Evolutionary conservation across 176 grass and related monocot species (phyloP), one percentile per base, ranked within the genome.

Genomic region (Cymbopogon citratus): DNA sequence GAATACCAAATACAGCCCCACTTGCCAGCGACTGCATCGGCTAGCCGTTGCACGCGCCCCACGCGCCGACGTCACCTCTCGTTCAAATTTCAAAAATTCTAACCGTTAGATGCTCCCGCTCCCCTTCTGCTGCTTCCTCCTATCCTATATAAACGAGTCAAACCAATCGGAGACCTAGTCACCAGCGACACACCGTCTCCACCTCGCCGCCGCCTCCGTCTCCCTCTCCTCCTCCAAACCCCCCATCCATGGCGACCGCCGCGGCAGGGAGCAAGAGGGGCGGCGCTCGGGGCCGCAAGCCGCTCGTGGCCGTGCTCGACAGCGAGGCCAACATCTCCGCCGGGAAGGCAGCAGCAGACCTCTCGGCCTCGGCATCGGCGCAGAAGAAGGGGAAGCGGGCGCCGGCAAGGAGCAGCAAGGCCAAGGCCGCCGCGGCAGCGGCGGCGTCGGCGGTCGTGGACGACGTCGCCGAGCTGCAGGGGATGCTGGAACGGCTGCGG

Each of bases 291-390:
- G 77, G 87, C 72, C 79, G 92, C 66, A 95, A 91, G 85, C 59
- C 89, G 34, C 89, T 95, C 64, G 89, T 71, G 61, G 78, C 76
- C 2, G 82, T 98, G 75, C 82, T 88, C 2, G 71, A 91, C 76
- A 95, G 48, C 89, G 91, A 95, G 5, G 84, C 70, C 63, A 98
- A 98, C 82, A 98, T 95, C 80, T 95, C 89, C 0, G 90, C 74
- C 0, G 89, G 87, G 63, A 88, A 90, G 66, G 76, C 67, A 15
- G 60, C 60, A 1, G 35, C 64, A 3, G 26, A 69, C 13, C 44
- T 62, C 48, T 48, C 86, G 23, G 9, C 25, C 3, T 6, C 24
- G 0, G 9, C 25, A 2, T 6, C 24, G 0, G 73, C 89, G n/a
- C 80, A 76, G 52, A 88, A 73, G 61, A 91, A 91, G 84, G 13